Evolutionary conservation across 768 basidiomycete genomes (phyloP).

Genomic region (Gymnopilus junonius): DNA sequence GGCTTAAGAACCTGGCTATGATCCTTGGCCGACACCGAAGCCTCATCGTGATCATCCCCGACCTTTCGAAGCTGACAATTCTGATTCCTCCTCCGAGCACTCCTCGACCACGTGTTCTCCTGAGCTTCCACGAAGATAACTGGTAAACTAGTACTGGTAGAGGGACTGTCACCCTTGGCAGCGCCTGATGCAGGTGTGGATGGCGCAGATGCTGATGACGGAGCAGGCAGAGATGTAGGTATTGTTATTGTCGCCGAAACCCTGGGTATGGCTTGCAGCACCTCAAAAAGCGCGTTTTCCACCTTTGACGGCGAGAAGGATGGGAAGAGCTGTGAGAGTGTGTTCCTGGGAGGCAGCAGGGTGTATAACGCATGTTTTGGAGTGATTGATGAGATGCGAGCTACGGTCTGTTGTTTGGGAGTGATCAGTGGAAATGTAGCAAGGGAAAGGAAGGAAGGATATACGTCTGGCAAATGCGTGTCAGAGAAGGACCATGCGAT

Average conservation of each 20-base stretch:
- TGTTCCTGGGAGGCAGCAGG: slow-evolving; percentile 65
- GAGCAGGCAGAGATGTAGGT: background rate
- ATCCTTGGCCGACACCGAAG: background rate
- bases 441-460: slow-evolving; percentile 27
- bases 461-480: slow-evolving; percentile 75
- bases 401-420: slow-evolving; percentile 29
- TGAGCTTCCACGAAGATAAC: slow-evolving; percentile 24
- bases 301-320: background rate
- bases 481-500: slow-evolving; percentile 83
- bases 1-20: slow-evolving; percentile 9
- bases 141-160: too few relatives aligned
- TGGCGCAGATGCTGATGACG: background rate
- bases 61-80: background rate
- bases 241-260: background rate
- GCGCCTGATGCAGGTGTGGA: too few relatives aligned
- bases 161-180: background rate
- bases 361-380: slow-evolving; percentile 47
- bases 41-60: background rate
- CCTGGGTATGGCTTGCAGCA: slow-evolving; percentile 39
- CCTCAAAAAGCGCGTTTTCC: slow-evolving; percentile 23
- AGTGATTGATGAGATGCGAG: slow-evolving; percentile 32
- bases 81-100: slow-evolving; percentile 40
- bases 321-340: slow-evolving; percentile 30
- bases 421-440: too few relatives aligned
- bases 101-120: slow-evolving; percentile 63